These are phyloP conservation scores for Saccharomyces hybrid DNA, from an alignment of 1,139 yeast species.

Conservation along the genomic window DNA sequence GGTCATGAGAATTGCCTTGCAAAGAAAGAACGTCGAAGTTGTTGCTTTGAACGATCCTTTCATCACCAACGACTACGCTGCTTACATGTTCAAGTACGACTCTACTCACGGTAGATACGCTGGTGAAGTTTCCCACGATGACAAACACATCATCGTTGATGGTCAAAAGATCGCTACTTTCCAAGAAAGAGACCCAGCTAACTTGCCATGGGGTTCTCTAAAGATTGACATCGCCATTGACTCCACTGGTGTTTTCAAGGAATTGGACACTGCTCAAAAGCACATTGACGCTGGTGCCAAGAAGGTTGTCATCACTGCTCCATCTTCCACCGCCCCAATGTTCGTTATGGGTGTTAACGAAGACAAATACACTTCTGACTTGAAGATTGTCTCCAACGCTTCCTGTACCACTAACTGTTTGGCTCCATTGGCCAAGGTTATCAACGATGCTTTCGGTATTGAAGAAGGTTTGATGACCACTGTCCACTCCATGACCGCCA, in stretches of 20 bases:
- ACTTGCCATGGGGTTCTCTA: conserved; percentile 73
- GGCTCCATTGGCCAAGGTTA: conserved; percentile 81
- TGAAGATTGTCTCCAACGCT: conserved; percentile 72
- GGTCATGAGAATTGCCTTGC: conserved; percentile 68
- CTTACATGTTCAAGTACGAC: conserved; percentile 85
- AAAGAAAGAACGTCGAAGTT: conserved; percentile 61
- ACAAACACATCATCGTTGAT: conserved; percentile 54
- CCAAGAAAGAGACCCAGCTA: conserved; percentile 76
- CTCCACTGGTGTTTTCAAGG: conserved; percentile 85
- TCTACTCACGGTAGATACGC: conserved; percentile 74
- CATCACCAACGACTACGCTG: conserved; percentile 74
- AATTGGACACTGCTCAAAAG: conserved; percentile 66
- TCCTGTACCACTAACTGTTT: conserved; percentile 87
- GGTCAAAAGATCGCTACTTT: conserved; percentile 60
- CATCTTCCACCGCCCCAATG: conserved; percentile 83
- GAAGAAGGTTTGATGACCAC: conserved; percentile 88
- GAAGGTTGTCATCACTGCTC: conserved; percentile 81
- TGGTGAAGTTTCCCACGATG: conserved; percentile 63
- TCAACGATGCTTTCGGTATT: conserved; percentile 71
- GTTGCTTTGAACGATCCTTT: conserved; percentile 82
- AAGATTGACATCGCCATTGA: conserved; percentile 75
- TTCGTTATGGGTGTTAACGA: conserved; percentile 82
- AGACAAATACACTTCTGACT: conserved; percentile 61
- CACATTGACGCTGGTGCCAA: conserved; percentile 85
- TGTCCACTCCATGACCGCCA: conserved; percentile 82